Percentiles rank a stretch among this genome's conserved stretches.
phyloP scores from a whole-genome alignment of 192 early-diverging fungal species.

The Coemansia sp. region DNA sequence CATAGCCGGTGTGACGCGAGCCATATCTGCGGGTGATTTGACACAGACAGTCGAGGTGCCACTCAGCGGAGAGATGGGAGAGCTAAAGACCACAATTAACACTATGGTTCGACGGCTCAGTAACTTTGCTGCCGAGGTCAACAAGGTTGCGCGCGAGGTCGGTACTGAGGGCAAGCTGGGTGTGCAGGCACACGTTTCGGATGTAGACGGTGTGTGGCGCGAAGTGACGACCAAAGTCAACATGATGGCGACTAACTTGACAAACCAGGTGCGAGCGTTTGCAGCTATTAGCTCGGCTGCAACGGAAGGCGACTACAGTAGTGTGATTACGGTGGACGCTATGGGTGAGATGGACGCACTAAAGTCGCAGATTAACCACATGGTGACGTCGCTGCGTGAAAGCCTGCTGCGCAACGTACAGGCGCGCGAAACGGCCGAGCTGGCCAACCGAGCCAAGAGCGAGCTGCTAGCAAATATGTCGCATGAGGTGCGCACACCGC shows the following conservation, averaged over 20 bases:
- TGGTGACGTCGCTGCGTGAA: constrained; percentile 74
- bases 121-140: constrained; percentile 64
- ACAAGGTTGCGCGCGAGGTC: constrained; percentile 64
- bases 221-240: constrained; percentile 75
- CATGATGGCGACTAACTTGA: constrained; percentile 71
- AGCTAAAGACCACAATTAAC: constrained; percentile 64
- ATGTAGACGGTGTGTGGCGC: constrained; percentile 75
- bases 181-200: constrained; percentile 69
- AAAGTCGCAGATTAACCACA: constrained; percentile 82
- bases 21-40: constrained; percentile 64
- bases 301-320: constrained; percentile 68
- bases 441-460: constrained; percentile 76
- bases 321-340: constrained; percentile 74
- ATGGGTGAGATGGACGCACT: constrained; percentile 84
- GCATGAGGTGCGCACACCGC: constrained; percentile 81
- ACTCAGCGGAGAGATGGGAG: constrained; percentile 59
- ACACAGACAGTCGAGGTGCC: constrained; percentile 54
- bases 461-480: constrained; percentile 79
- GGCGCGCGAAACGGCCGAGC: constrained; percentile 76
- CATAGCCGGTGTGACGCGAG: constrained; percentile 68
- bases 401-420: constrained; percentile 76
- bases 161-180: constrained; percentile 75
- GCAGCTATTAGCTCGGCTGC: constrained; percentile 73
- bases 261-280: constrained; percentile 79
- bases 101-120: constrained; percentile 59